Base-by-base conservation (phyloP, 768 basidiomycete species). In the Lyophyllum shimeji region DNA sequence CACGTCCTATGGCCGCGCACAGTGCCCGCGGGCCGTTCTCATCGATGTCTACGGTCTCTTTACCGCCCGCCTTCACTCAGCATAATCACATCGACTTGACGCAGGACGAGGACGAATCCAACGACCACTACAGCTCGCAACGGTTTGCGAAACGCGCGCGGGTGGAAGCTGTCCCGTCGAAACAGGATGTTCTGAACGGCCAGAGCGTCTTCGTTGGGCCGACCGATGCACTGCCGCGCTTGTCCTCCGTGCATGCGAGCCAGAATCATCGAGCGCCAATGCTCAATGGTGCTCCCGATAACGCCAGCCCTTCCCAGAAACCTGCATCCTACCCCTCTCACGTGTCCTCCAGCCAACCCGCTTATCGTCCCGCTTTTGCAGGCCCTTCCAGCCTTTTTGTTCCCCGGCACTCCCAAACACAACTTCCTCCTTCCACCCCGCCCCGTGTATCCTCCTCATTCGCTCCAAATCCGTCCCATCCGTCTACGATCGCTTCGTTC, bases 41-140 rank as follows among this genome's bases (percentile, higher is more conserved):
- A 43, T 58, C 60, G 11, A 40, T 48, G 24, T 48, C 60, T 7
- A 52, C 23, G n/a, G 24, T 57, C 20, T 23, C 52, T 46, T 29
- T 43, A n/a, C 27, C 62, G 11, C 23, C 46, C 15, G 7, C 52
- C 24, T 51, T 54, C 57, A 52, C 29, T 20, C 59, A 60, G 25
- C 43, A 52, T 29, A 58, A 45, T 37, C 63, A 62, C 43, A 90
- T 90, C 68, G 88, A 89, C 76, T 78, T 90, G 58, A 89, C 86
- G 23, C 73, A 76, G 58, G 87, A 87, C 71, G 86, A 88, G 69
- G 86, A 87, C 64, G 82, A 82, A 63, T 69, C 74, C 63, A 74
- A 75, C 56, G 68, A 66, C 60, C 61, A 71, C 60, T 65, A 71
- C 61, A 65, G 68, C 57, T 60, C 66, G 27, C 55, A 69, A 21